Percentiles rank a stretch among this genome's conserved stretches.
These are phyloP conservation scores for Aspergillus hiratsukae DNA, from an alignment of 2,329 filamentous ascomycete genomes.

Conservation along the genomic window DNA sequence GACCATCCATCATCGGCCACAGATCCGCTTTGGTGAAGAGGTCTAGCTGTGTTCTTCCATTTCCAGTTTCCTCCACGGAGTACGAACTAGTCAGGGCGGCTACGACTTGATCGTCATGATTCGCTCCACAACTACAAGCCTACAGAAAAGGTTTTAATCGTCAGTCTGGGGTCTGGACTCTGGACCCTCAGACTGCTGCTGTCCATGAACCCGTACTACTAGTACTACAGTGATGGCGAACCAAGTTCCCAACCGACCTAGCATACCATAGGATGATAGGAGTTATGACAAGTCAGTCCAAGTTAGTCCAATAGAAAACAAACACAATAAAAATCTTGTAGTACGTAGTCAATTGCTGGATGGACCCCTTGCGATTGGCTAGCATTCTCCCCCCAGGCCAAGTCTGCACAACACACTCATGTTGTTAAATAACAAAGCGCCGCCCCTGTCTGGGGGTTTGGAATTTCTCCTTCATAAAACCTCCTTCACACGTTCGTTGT, in stretches of 20 bases:
- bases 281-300: not conserved
- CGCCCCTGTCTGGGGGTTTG: conserved; percentile 3
- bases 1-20: not conserved
- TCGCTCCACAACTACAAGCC: not conserved
- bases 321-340: not conserved
- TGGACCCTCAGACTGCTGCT: not conserved
- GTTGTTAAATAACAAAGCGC: not conserved
- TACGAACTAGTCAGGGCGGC: not conserved
- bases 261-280: too few species aligned
- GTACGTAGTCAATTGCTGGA: not conserved
- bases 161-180: not conserved
- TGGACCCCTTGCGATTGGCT: conserved; percentile 15
- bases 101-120: not conserved
- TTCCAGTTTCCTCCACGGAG: not conserved
- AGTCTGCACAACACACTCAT: not conserved
- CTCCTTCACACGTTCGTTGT: conserved; percentile 5
- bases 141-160: not conserved
- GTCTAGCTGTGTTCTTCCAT: not conserved
- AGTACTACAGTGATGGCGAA: too few species aligned
- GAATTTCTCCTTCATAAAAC: conserved; percentile 3
- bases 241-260: not conserved
- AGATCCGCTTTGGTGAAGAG: not conserved
- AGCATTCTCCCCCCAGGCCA: not conserved
- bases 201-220: not conserved
- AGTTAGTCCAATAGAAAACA: not conserved